Evolutionary conservation across 2,329 filamentous ascomycete species (phyloP), one percentile per base, ranked within the genome.

Genomic region (Trichoderma simmonsii): DNA sequence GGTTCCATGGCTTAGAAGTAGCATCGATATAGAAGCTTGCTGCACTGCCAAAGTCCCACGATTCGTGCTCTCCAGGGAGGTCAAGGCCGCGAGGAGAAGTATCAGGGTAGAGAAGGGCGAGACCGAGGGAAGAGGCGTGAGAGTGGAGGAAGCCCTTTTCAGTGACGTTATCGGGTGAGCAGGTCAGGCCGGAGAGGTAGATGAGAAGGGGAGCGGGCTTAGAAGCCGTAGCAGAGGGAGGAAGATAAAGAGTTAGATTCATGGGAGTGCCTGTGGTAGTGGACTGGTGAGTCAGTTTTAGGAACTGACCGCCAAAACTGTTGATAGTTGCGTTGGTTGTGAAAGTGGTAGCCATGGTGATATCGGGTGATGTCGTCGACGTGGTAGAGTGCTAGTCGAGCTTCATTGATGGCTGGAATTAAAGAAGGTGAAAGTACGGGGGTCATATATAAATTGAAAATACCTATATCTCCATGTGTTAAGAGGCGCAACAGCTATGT

Each of bases 11-110:
- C 30, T 88, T 87, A 75, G 85, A 86, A 5, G 90, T 93, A 12
- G 95, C 94, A 81, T 99, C 91, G 76, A 99, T 85, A 86, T 99
- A 99, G 87, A 99, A 99, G 71, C 94, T 93, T 1, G 96, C 96
- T 6, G 93, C 95, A 74, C 89, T 90, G 77, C 96, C 96, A 80
- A 99, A 98, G 83, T 99, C 96, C 82, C 91, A 99, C 61, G 87
- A 82, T 75, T 97, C 95, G 78, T 97, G 90, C 85, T 98, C 95
- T 77, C 93, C 94, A 36, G 91, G 85, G 73, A 97, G 91, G 76
- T 90, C 85, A 62, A 96, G 87, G 1, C 95, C 95, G 72, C 95
- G 90, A 71, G 96, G 96, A 71, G 93, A 97, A 24, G 96, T 99
- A 85, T 99, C 96, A 1, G 96, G 96, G 84, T 94, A 98, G 69